Percentiles rank a stretch among this genome's conserved stretches.
phyloP scores from a whole-genome alignment of 495 filamentous ascomycete species.

The Aspergillus hancockii region DNA sequence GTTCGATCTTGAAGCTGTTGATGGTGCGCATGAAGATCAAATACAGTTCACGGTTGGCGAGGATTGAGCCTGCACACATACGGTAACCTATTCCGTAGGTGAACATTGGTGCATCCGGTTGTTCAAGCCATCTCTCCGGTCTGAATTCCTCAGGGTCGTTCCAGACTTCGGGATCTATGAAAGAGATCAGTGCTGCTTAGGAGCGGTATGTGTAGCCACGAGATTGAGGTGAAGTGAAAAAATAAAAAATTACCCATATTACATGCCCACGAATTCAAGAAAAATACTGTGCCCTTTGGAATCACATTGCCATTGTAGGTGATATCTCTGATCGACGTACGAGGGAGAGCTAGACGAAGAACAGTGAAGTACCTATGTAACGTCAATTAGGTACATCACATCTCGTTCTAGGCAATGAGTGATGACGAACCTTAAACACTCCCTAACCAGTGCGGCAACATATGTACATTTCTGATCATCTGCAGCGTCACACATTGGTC shows the following conservation, averaged over 20 bases:
- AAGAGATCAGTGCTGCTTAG: constrained; percentile 2
- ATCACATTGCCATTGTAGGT: constrained; percentile 56
- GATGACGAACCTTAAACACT: constrained; percentile 52
- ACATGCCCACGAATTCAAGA: constrained; percentile 67
- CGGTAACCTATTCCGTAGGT: constrained; percentile 65
- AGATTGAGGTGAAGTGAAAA: background rate
- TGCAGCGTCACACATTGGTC: constrained; percentile 56
- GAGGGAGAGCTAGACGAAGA: constrained; percentile 60
- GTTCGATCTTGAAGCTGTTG: constrained; percentile 57
- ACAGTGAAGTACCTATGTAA: constrained; percentile 54
- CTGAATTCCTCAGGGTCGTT: constrained; percentile 57
- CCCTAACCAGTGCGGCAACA: constrained; percentile 57
- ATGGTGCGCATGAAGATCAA: constrained; percentile 63
- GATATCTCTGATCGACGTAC: constrained; percentile 60
- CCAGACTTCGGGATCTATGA: constrained; percentile 57
- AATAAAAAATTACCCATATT: constrained; percentile 52
- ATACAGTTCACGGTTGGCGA: constrained; percentile 67
- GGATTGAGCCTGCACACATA: constrained; percentile 64
- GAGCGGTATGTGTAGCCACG: background rate
- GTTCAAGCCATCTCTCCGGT: constrained; percentile 63
- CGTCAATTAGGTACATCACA: constrained; percentile 4
- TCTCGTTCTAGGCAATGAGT: background rate
- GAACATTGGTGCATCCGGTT: constrained; percentile 61
- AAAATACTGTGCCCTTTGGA: constrained; percentile 60
- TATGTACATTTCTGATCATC: constrained; percentile 66